Conservation (phyloP, 2,329 filamentous ascomycete genomes). For the Neurospora sp. region DNA sequence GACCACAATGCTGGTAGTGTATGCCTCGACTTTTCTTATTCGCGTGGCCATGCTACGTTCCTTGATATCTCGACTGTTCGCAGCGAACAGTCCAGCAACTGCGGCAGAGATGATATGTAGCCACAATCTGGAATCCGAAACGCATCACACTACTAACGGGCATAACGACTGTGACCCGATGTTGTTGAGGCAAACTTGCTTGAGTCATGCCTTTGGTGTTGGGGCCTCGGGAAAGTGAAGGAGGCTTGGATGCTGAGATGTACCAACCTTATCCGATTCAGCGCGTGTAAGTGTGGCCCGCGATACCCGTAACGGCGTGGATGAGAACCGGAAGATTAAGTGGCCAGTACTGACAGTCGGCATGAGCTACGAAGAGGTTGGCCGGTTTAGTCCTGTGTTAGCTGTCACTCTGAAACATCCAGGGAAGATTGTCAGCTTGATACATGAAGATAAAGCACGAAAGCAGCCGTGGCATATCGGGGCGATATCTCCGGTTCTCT, state of each 20-base stretch:
- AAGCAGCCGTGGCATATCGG: neutral
- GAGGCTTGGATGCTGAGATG: neutral
- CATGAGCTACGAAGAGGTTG: neutral
- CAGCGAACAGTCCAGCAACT: neutral
- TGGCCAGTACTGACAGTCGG: neutral
- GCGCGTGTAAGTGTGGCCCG: neutral
- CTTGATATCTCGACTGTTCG: neutral
- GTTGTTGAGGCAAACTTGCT: neutral
- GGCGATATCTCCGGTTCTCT: neutral
- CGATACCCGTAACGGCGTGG: neutral
- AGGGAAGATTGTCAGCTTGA: neutral
- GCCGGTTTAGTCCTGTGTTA: neutral
- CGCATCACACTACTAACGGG: neutral
- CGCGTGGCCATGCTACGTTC: neutral
- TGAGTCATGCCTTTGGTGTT: neutral
- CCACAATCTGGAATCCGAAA: neutral
- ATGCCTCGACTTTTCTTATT: neutral
- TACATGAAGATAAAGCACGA: neutral
- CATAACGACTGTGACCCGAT: neutral
- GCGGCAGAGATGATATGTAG: neutral
- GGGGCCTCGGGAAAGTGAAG: neutral
- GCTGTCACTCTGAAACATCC: neutral
- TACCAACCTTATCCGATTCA: neutral
- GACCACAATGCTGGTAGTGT: neutral
- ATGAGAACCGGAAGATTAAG: neutral